Evolutionary conservation across 2,329 filamentous ascomycete species (phyloP).

Genomic region (Paramyrothecium roridum): DNA sequence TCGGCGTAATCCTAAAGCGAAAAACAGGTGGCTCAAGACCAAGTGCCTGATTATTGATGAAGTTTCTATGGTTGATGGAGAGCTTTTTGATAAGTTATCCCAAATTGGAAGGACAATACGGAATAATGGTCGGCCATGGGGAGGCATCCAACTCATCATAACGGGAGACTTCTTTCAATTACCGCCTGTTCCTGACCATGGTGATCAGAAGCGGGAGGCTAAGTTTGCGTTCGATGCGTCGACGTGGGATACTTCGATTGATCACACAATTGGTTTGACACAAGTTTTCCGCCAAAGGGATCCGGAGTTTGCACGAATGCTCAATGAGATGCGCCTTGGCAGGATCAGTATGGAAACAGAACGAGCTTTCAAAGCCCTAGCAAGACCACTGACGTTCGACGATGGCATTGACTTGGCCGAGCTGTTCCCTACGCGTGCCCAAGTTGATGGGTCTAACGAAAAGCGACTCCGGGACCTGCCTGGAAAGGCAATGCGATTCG

Average conservation of each 20-base stretch:
- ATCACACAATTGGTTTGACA: slow-evolving; percentile 92
- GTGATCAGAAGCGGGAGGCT: slow-evolving; percentile 53
- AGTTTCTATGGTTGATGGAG: slow-evolving; percentile 97
- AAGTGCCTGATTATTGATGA: slow-evolving; percentile 91
- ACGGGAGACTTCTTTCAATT: slow-evolving; percentile 98
- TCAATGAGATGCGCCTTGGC: slow-evolving; percentile 96
- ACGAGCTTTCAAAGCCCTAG: slow-evolving; percentile 69
- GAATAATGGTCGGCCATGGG: slow-evolving; percentile 90
- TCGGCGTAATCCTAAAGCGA: slow-evolving; percentile 81
- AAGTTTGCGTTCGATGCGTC: slow-evolving; percentile 93
- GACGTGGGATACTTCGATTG: slow-evolving; percentile 89
- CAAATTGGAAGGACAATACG: slow-evolving; percentile 80
- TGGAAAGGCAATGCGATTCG: slow-evolving; percentile 65
- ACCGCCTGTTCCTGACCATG: slow-evolving; percentile 82
- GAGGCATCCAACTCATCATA: slow-evolving; percentile 91
- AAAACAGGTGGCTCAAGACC: slow-evolving; percentile 82
- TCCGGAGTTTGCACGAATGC: slow-evolving; percentile 82
- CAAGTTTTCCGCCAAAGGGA: slow-evolving; percentile 97
- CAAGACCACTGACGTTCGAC: slow-evolving; percentile 66
- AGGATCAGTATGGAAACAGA: slow-evolving; percentile 75
- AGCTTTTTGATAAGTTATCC: slow-evolving; percentile 94
- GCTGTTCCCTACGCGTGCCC: slow-evolving; percentile 83
- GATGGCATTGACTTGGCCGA: slow-evolving; percentile 75
- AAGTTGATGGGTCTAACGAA: slow-evolving; percentile 86
- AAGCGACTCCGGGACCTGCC: slow-evolving; percentile 68